Conservation (phyloP, 495 filamentous ascomycete genomes). For the Pseudomonodictys pantanalensis region DNA sequence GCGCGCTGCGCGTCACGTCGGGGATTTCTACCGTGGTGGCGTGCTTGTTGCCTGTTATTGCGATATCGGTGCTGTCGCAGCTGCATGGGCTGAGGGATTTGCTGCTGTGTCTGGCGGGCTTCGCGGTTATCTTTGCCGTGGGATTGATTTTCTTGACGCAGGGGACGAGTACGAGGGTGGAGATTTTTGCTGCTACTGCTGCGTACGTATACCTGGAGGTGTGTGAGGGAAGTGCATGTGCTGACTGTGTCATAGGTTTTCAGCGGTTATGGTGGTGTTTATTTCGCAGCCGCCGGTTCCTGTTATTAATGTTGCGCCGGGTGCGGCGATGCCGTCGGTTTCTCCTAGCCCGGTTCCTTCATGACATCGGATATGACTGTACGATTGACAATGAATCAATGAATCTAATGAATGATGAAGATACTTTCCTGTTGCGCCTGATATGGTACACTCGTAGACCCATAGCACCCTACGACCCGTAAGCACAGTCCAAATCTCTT, state of each 20-base stretch:
- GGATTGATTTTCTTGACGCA: background rate
- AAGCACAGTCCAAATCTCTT: background rate
- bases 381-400: background rate
- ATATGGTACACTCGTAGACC: background rate
- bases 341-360: background rate
- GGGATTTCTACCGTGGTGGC: background rate
- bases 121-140: background rate
- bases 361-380: background rate
- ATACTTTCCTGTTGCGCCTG: background rate
- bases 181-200: conserved; percentile 1
- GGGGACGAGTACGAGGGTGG: background rate
- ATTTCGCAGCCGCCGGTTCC: conserved; percentile 1
- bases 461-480: background rate
- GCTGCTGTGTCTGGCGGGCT: background rate
- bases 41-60: background rate
- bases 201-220: background rate
- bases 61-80: background rate
- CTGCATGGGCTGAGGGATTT: background rate
- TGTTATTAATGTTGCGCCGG: background rate
- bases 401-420: background rate
- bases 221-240: background rate
- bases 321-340: background rate
- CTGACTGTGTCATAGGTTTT: conserved; percentile 2
- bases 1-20: background rate
- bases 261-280: conserved; percentile 9